Conservation (phyloP, 2,329 filamentous ascomycete genomes). For the Setomelanomma holmii region DNA sequence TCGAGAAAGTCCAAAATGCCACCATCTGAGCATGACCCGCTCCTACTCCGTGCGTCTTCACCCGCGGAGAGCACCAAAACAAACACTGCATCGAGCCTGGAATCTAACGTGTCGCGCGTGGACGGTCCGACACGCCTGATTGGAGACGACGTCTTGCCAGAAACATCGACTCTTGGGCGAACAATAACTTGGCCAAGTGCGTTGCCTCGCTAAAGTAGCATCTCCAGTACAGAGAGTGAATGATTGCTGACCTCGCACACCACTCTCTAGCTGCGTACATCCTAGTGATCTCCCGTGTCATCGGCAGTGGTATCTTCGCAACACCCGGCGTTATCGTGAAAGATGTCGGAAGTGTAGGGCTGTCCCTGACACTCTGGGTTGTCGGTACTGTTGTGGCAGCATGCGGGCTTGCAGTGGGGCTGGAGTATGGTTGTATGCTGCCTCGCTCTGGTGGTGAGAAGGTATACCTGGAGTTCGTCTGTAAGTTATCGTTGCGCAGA, state of each 20-base stretch:
- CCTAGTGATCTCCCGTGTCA: constrained; percentile 71
- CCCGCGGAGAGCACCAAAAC: constrained; percentile 26
- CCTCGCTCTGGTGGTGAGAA: constrained; percentile 72
- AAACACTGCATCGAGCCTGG: constrained; percentile 21
- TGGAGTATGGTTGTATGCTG: constrained; percentile 75
- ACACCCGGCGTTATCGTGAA: constrained; percentile 72
- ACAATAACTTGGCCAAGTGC: constrained; percentile 68
- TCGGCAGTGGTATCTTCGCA: constrained; percentile 75
- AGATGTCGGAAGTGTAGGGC: constrained; percentile 69
- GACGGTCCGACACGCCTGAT: constrained; percentile 40
- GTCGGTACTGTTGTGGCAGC: constrained; percentile 67
- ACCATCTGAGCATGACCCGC: constrained; percentile 23
- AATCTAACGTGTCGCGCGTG: constrained; percentile 17
- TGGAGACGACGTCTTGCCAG: constrained; percentile 66
- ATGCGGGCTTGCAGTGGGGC: constrained; percentile 66
- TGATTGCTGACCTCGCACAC: no score
- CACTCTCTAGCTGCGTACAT: no score
- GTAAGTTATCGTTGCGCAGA: no score
- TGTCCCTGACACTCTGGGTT: constrained; percentile 69
- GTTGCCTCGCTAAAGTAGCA: no score
- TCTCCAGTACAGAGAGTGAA: no score
- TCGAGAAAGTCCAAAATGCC: constrained; percentile 16
- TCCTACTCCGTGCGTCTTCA: constrained; percentile 26
- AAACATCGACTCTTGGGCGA: constrained; percentile 65
- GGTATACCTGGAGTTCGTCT: constrained; percentile 75